phyloP scores from a whole-genome alignment of 495 filamentous ascomycete species.

The Podospora comata region DNA sequence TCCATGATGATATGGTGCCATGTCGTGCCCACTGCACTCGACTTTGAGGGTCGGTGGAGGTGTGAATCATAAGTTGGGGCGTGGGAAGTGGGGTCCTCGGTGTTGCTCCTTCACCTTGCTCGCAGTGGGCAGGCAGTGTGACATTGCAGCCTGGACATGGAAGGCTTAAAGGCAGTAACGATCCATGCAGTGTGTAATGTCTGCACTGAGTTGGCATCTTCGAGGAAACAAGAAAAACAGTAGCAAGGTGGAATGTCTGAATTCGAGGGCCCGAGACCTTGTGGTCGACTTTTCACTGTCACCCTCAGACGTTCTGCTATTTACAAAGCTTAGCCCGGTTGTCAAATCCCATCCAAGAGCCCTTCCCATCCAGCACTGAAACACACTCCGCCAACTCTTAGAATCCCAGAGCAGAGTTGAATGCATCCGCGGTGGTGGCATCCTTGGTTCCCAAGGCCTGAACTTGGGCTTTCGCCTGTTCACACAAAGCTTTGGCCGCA shows the following conservation, averaged over 20 bases:
- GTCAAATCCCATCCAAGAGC: too few species aligned
- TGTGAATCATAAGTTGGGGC: too few species aligned
- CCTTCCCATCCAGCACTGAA: too few species aligned
- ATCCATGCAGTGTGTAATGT: background rate
- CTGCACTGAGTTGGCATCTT: background rate
- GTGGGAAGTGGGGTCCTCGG: too few species aligned
- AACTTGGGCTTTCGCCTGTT: constrained; percentile 38
- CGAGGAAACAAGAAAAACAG: background rate
- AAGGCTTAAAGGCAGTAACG: background rate
- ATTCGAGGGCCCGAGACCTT: background rate
- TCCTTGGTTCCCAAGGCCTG: constrained; percentile 39
- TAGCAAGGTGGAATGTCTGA: background rate
- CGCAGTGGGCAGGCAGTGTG: too few species aligned
- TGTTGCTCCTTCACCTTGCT: too few species aligned
- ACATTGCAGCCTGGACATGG: background rate
- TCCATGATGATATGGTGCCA: background rate
- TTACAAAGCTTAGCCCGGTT: too few species aligned
- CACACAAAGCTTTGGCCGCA: constrained; percentile 47
- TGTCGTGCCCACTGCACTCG: background rate
- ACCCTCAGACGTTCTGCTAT: too few species aligned
- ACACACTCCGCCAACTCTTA: constrained; percentile 3
- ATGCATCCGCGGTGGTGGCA: constrained; percentile 40
- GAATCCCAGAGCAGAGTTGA: constrained; percentile 44
- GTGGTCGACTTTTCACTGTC: too few species aligned
- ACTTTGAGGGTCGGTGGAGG: too few species aligned